Base-by-base conservation (phyloP, 495 filamentous ascomycete species). In the Penicillium coffeae region DNA sequence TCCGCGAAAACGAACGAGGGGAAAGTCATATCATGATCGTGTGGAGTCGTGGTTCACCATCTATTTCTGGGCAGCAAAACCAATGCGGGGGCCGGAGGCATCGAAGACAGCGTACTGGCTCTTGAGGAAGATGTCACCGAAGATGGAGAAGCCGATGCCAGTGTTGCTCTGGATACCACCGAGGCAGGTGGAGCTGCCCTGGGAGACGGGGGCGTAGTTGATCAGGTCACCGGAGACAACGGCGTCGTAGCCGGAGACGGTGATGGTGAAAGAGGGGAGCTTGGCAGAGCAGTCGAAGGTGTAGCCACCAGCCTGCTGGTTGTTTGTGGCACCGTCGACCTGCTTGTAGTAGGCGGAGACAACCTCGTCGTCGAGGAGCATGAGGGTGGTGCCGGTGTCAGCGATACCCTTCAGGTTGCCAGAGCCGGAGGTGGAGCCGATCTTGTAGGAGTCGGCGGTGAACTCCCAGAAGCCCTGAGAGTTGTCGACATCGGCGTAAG, bases 91-190 rank as follows among this genome's bases (percentile, higher is more conserved):
- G 6, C 63, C 71, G 22, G 68, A 68, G 25, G 74, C 70, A 46
- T 90, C 80, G 55, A 90, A 90, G 3, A 93, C 81, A 15, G 85
- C 87, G 58, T 85, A 90, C 54, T 88, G 82, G 50, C 79, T 78
- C 75, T 91, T 90, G 51, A 93, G 76, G 58, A 87, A 88, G 38
- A 90, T 76, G 50, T 90, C 88, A 34, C 88, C 87, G 44, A 84
- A 83, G 64, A 93, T 89, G 47, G 75, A 75, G 59, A 88, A 80
- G 18, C 74, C 79, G 20, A 88, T 72, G 42, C 81, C 81, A 12
- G 68, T 65, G 65, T 84, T 80, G 44, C 63, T 64, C 69, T 88
- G 84, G 48, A 88, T 74, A 15, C 80, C 79, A 43, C 85, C 85
- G 57, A 73, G 82, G 69, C 85, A 88, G 45, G 58, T 74, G 36